These are phyloP conservation scores for Hypericum androsaemum DNA, from an alignment of 345 rosid genomes.

Conservation along the genomic window DNA sequence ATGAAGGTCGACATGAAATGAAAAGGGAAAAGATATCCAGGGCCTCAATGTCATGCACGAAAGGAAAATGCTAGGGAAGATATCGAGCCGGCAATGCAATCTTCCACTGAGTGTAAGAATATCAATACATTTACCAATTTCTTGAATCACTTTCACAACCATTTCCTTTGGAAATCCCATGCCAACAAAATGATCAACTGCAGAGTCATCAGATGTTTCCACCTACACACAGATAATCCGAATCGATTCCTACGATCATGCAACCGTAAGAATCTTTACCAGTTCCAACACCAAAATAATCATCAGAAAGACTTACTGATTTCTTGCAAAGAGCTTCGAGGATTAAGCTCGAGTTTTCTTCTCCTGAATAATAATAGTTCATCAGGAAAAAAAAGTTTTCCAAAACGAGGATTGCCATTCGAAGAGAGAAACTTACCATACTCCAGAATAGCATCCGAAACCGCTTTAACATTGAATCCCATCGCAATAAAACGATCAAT, in stretches of 20 bases:
- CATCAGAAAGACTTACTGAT: slow-evolving; percentile 29
- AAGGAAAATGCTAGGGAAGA: too few relatives aligned
- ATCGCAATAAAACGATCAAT: slow-evolving; percentile 50
- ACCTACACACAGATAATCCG: slow-evolving; percentile 16
- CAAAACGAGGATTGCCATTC: not conserved
- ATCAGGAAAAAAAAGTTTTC: slow-evolving; percentile 8
- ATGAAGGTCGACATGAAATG: not conserved
- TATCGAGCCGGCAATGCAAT: too few relatives aligned
- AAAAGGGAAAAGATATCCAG: too few relatives aligned
- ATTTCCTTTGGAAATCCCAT: slow-evolving; percentile 46
- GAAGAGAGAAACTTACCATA: slow-evolving; percentile 31
- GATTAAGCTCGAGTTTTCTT: slow-evolving; percentile 30
- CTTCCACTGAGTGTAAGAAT: not conserved
- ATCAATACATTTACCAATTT: slow-evolving; percentile 32
- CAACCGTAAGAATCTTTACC: not conserved
- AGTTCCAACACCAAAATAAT: too few relatives aligned
- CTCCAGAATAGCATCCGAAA: slow-evolving; percentile 52
- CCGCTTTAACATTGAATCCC: slow-evolving; percentile 62
- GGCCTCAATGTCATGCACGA: too few relatives aligned
- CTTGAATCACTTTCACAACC: slow-evolving; percentile 38
- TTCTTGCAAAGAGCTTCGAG: slow-evolving; percentile 43
- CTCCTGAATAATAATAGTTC: slow-evolving; percentile 29
- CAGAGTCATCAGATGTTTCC: slow-evolving; percentile 26
- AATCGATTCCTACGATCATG: slow-evolving; percentile 8
- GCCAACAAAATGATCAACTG: slow-evolving; percentile 33